These are phyloP conservation scores for Leishmania mexicana DNA, from an alignment of 208 protist species.

Conservation along the genomic window DNA sequence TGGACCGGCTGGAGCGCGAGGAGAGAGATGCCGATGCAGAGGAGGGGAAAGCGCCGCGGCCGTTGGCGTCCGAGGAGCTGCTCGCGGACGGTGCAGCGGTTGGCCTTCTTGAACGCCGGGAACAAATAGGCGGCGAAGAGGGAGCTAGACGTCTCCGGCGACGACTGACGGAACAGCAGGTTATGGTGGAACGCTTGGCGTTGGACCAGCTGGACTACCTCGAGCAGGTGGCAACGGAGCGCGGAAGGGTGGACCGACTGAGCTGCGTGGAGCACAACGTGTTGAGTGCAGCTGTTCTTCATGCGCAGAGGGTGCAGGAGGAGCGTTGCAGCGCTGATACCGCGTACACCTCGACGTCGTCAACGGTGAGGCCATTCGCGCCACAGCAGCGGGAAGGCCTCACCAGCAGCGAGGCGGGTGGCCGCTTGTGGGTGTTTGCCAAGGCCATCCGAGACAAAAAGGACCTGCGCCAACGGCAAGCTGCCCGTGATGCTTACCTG, in stretches of 20 bases:
- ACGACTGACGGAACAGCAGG: not conserved
- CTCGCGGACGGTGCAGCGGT: not conserved
- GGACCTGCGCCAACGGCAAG: constrained; percentile 14
- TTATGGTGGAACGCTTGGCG: constrained; percentile 4
- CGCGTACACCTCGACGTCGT: not conserved
- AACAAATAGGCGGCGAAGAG: not conserved
- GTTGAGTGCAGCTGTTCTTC: not conserved
- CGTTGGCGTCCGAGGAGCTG: constrained; percentile 1
- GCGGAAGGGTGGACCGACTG: not conserved
- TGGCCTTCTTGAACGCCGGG: not conserved
- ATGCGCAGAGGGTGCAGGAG: not conserved
- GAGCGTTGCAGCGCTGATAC: not conserved
- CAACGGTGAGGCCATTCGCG: not conserved
- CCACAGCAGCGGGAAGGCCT: not conserved
- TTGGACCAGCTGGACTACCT: constrained; percentile 1
- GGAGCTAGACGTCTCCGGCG: not conserved
- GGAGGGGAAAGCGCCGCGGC: not conserved
- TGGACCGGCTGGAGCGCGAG: constrained; percentile 5
- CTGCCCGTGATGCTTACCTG: constrained; percentile 12
- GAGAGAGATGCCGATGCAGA: not conserved
- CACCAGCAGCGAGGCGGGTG: constrained; percentile 15
- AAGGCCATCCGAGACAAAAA: constrained; percentile 5
- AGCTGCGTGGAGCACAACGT: not conserved
- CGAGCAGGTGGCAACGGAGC: not conserved
- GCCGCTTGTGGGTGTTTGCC: constrained; percentile 13